Conservation (phyloP, 768 basidiomycete species). For the Glaciozyma antarctica region DNA sequence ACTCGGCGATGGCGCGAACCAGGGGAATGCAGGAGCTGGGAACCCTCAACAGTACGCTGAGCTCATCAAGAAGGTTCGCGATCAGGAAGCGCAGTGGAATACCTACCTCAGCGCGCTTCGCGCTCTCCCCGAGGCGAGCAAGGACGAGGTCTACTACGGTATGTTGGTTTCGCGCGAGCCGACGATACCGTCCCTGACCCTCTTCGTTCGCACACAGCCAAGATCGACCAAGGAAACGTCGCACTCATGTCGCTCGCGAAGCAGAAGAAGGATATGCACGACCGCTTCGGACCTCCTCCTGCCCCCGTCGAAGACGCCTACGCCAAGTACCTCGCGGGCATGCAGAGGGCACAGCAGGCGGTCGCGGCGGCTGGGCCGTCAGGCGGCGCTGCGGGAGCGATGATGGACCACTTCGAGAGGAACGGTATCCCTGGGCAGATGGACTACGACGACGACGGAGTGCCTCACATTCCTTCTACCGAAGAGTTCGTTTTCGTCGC, state of each 20-base stretch:
- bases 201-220: too few species aligned
- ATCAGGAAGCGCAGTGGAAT: too few species aligned
- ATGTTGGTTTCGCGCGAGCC: too few species aligned
- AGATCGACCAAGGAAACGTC: too few species aligned
- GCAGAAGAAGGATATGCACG: too few species aligned
- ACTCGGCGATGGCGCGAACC: conserved; percentile 14
- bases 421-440: not conserved
- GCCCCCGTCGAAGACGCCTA: not conserved
- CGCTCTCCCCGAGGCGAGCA: too few species aligned
- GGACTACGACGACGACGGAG: conserved; percentile 1
- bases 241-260: too few species aligned
- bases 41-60: not conserved
- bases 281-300: not conserved
- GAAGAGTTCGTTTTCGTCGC: not conserved
- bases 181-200: too few species aligned
- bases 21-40: too few species aligned
- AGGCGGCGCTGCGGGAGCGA: not conserved
- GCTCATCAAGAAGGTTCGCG: not conserved
- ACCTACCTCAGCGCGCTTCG: too few species aligned
- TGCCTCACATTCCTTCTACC: not conserved
- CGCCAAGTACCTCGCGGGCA: not conserved
- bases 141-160: too few species aligned
- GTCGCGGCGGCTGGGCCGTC: not conserved
- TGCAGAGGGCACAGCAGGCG: not conserved
- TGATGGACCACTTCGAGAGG: not conserved